Percentiles rank a stretch among this genome's conserved stretches.
Conservation (phyloP, 2,329 filamentous ascomycete genomes). For the Colletotrichum filicis region DNA sequence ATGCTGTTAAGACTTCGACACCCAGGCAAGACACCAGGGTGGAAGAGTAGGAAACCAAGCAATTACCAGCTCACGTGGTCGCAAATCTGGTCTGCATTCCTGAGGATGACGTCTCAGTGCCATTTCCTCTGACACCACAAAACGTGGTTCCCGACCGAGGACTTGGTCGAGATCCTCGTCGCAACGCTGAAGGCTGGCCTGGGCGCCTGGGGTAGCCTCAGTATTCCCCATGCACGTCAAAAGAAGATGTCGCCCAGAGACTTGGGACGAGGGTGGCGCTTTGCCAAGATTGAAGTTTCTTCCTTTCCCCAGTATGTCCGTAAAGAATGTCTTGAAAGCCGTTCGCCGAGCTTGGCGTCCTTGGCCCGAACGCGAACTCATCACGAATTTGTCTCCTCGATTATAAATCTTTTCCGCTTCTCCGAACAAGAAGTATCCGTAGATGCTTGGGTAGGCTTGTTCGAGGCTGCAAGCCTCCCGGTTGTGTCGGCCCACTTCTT, state of each 20-base stretch:
- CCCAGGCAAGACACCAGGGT: neutral
- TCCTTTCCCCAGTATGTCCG: neutral
- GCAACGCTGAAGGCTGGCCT: neutral
- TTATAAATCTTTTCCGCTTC: neutral
- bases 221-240: neutral
- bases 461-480: neutral
- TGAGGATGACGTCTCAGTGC: constrained; percentile 8
- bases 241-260: neutral
- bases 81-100: neutral
- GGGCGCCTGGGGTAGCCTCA: neutral
- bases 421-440: neutral
- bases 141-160: constrained; percentile 1
- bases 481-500: neutral
- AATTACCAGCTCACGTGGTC: neutral
- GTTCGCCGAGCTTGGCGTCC: constrained; percentile 10
- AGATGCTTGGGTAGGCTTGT: neutral
- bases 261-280: neutral
- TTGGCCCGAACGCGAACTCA: neutral
- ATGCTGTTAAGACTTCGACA: neutral
- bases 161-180: neutral
- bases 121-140: constrained; percentile 8
- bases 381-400: neutral
- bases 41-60: neutral
- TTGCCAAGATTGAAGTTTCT: constrained; percentile 1
- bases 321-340: neutral